A percentile compares a stretch with the other conserved stretches of the same genome.
Conservation (phyloP, 306 rosid genomes). For the Quercus glauca region DNA sequence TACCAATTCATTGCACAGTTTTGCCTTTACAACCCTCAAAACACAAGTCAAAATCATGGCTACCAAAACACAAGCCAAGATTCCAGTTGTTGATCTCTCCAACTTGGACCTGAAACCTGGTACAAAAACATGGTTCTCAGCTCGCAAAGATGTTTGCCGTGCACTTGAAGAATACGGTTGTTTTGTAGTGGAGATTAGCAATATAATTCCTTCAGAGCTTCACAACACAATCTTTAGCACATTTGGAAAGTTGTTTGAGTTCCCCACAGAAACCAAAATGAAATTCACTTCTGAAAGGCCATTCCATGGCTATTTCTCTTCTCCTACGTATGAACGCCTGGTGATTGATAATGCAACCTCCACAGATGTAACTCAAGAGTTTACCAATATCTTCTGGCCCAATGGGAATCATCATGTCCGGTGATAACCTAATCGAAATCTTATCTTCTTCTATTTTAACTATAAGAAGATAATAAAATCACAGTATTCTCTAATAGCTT, state of each 20-base stretch:
- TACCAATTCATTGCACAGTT: neutral
- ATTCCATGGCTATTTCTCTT: slow-evolving; percentile 15
- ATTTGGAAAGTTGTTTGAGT: slow-evolving; percentile 9
- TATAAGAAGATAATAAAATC: too few species aligned
- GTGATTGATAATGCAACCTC: slow-evolving; percentile 13
- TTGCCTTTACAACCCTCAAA: neutral
- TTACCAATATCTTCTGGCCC: slow-evolving; percentile 18
- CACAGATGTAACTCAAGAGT: neutral
- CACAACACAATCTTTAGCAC: neutral
- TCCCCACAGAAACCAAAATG: slow-evolving; percentile 8
- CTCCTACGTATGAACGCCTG: slow-evolving; percentile 3
- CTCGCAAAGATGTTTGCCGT: neutral
- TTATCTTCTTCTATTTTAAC: too few species aligned
- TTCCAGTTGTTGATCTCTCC: slow-evolving; percentile 9
- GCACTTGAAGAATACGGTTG: neutral
- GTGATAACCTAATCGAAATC: neutral
- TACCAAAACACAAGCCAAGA: neutral
- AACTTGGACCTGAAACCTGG: neutral
- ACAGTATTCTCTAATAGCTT: neutral
- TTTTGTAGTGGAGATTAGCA: too few species aligned
- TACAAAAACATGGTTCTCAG: neutral
- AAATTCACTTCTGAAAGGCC: slow-evolving; percentile 2
- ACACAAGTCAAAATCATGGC: neutral
- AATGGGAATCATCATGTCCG: slow-evolving; percentile 3
- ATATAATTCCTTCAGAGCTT: neutral